Base-by-base conservation (phyloP, 2,329 filamentous ascomycete genomes). In the Neocucurbitaria cava region DNA sequence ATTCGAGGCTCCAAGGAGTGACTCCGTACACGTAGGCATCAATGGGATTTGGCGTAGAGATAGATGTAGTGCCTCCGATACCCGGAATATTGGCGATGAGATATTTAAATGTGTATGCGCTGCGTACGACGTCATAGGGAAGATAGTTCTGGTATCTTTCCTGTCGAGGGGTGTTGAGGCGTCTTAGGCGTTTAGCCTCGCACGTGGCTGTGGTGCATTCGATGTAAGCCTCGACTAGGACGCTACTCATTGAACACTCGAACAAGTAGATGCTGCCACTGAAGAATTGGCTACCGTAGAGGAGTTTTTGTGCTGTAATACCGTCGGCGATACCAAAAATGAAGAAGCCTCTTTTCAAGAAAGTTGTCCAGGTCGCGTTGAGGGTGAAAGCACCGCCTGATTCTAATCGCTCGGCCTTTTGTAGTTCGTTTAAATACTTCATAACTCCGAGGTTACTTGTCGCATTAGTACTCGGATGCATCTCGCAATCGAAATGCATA, bases 231-330 rank as follows among this genome's bases (percentile, higher is more conserved):
- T 55, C 52, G 9, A 51, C 43, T 17, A 50, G 35, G 28, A 51
- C 42, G 35, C 52, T 55, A n/a, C 46, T 50, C 36, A 46, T 43
- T 9, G 47, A 51, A 39, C 52, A 55, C 24, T 54, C 52, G 33
- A 40, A 54, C 5, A 54, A 36, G 15, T 23, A 54, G 18, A 45
- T 42, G 13, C 15, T 36, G 1, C 17, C 7, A 18, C 17, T n/a
- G 23, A 47, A 20, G 17, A 26, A 20, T 30, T 18, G 45, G 33
- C 46, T 55, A 17, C 52, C 46, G 17, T 39, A 51, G 26, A 24
- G 42, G 13, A 38, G 46, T 24, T 6, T 49, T 42, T 42, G 3
- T 2, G 15, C 23, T 20, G 42, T 17, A 35, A 20, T 43, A n/a
- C 46, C 46, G 44, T 39, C 39, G 31, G 15, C 40, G n/a, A 21